Evolutionary conservation across 805 yeast species (phyloP).

Genomic region (Yarrowia osloensis): DNA sequence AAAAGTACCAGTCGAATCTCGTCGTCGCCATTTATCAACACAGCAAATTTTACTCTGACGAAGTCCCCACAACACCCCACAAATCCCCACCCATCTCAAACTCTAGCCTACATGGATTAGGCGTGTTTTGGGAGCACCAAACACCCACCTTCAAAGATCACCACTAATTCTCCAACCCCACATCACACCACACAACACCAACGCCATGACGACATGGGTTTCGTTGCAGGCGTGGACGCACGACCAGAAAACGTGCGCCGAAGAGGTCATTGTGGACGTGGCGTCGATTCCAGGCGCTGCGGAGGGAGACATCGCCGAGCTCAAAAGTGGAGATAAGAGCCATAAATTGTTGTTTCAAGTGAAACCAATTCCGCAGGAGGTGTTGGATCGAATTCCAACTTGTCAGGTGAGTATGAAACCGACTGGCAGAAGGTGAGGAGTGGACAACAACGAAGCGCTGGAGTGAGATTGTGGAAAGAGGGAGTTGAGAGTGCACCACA

Average conservation of each 20-base stretch:
- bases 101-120: conserved; percentile 15
- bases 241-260: conserved; percentile 59
- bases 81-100: not conserved
- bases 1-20: not conserved
- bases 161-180: not conserved
- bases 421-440: not conserved
- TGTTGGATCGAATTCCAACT: conserved; percentile 9
- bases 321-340: conserved; percentile 40
- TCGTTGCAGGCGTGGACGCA: conserved; percentile 53
- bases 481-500: no score
- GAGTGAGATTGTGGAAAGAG: no score
- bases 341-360: conserved; percentile 39
- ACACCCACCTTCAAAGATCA: not conserved
- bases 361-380: conserved; percentile 7
- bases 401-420: conserved; percentile 5
- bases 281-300: conserved; percentile 54
- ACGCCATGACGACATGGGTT: conserved; percentile 28
- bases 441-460: no score
- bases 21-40: no score
- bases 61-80: no score
- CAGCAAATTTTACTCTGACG: no score
- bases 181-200: not conserved
- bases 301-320: conserved; percentile 77
- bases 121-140: conserved; percentile 12
- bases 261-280: conserved; percentile 65